Percentiles rank a stretch among this genome's conserved stretches.
phyloP scores from a whole-genome alignment of 257 asterid species.

The Catharanthus roseus region DNA sequence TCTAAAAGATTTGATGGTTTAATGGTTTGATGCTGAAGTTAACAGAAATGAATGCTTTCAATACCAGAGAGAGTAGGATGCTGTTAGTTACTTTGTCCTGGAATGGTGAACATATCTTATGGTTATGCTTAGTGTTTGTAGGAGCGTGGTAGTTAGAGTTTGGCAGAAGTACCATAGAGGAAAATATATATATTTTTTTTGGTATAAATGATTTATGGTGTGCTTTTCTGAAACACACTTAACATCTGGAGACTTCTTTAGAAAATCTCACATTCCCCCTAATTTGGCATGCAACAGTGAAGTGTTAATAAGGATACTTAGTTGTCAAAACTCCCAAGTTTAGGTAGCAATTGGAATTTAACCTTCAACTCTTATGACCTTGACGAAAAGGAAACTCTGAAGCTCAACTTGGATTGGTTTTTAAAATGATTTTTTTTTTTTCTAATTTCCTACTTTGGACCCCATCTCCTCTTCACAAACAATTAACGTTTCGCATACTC shows the following conservation, averaged over 20 bases:
- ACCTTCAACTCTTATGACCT: neutral
- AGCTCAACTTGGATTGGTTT: no score
- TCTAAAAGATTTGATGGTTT: neutral
- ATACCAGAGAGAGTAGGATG: neutral
- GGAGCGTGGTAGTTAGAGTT: neutral
- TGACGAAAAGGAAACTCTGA: neutral
- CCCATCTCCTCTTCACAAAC: no score
- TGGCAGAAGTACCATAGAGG: neutral
- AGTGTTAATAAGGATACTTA: neutral
- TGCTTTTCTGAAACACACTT: no score
- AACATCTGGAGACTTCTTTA: neutral
- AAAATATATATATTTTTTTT: no score
- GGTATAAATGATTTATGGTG: neutral
- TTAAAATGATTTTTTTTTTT: no score
- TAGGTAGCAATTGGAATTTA: neutral
- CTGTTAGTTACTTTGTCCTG: neutral
- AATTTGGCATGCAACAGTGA: neutral
- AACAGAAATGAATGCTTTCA: neutral
- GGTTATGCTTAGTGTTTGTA: neutral
- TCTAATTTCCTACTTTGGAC: no score
- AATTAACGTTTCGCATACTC: no score
- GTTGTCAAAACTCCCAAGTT: neutral
- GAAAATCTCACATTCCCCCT: neutral
- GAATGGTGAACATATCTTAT: no score
- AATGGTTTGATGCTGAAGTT: neutral